Evolutionary conservation across 345 rosid genomes (phyloP), one percentile per base, ranked within the genome.

Genomic region (Moricandia arvensis): DNA sequence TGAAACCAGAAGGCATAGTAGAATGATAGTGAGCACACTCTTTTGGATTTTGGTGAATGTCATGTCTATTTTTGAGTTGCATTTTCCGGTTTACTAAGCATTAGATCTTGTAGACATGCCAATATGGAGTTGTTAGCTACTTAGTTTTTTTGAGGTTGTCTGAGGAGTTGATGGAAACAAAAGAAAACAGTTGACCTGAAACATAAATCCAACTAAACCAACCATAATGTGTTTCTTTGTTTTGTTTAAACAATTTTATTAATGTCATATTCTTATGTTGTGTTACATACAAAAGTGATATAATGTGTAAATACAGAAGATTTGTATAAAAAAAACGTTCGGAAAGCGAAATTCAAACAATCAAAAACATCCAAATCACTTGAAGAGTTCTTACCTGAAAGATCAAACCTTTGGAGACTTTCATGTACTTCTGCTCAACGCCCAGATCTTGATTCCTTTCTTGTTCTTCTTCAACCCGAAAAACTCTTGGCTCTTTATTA

Each of bases 321-420:
- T 16, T 35, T 15, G 41, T 45, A 82, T 30, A 29, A 29, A 27
- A 80, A 73, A 30, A 62, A 26, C 30, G 71, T 63, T 54, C 67
- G 63, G 60, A 57, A 58, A 66, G 69, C 43, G 29, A 72, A 75
- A 68, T 79, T 21, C 24, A 21, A 21, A 21, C 24, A 1, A 21
- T 21, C 24, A 21, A 21, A 2, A 0, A 21, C 24, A 21, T 21
- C 24, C 79, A 73, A 86, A 69, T 65, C 24, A 21, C 73, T 81
- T 35, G 80, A 35, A 7, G 58, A 68, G 18, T 68, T 76, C 38
- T 68, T 66, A 59, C 71, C 76, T 35, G 78, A 74, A 63, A 12
- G 24, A 6, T 37, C 30, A 3, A 57, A 79, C n/a, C 43, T 43
- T 68, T 1, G 93, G 97, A 26, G 47, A n/a, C n/a, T n/a, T n/a